Conservation (phyloP, 2,329 filamentous ascomycete genomes). For the Penicillium sp. region DNA sequence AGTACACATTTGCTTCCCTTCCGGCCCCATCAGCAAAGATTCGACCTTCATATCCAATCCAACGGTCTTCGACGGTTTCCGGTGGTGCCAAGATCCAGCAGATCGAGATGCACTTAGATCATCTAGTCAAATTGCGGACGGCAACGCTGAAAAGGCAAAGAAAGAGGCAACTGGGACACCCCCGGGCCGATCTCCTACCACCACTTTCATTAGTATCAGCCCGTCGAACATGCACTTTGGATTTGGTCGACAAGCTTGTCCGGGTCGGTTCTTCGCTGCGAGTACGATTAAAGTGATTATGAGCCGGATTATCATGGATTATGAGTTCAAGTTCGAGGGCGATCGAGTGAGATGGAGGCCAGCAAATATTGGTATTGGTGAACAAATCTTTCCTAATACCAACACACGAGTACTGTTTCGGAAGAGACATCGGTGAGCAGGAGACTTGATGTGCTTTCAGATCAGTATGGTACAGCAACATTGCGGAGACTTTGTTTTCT, state of each 20-base stretch:
- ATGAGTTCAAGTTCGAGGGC: slow-evolving; percentile 35
- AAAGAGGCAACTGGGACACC: slow-evolving; percentile 34
- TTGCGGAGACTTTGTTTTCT: neutral
- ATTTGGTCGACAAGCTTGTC: slow-evolving; percentile 32
- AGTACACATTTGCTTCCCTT: slow-evolving; percentile 36
- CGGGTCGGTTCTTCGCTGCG: slow-evolving; percentile 35
- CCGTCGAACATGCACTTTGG: slow-evolving; percentile 12
- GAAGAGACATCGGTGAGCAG: slow-evolving; percentile 19
- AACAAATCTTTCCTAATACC: slow-evolving; percentile 36
- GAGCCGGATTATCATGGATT: slow-evolving; percentile 35
- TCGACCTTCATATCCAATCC: slow-evolving; percentile 27
- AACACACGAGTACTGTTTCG: slow-evolving; percentile 28
- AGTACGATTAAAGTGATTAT: slow-evolving; percentile 33
- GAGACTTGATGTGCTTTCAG: neutral
- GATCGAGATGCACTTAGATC: slow-evolving; percentile 16
- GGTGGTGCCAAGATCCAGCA: slow-evolving; percentile 30
- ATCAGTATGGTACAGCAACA: neutral
- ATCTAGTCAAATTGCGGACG: neutral
- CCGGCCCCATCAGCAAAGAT: slow-evolving; percentile 36
- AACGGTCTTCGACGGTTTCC: slow-evolving; percentile 32
- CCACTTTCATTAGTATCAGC: slow-evolving; percentile 8
- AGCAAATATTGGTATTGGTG: slow-evolving; percentile 31
- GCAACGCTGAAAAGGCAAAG: slow-evolving; percentile 16
- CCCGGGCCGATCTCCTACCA: slow-evolving; percentile 18
- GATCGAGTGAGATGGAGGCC: slow-evolving; percentile 23